These are phyloP conservation scores for Achlya hypogyna DNA, from an alignment of 352 stramenopile genomes.

Conservation along the genomic window DNA sequence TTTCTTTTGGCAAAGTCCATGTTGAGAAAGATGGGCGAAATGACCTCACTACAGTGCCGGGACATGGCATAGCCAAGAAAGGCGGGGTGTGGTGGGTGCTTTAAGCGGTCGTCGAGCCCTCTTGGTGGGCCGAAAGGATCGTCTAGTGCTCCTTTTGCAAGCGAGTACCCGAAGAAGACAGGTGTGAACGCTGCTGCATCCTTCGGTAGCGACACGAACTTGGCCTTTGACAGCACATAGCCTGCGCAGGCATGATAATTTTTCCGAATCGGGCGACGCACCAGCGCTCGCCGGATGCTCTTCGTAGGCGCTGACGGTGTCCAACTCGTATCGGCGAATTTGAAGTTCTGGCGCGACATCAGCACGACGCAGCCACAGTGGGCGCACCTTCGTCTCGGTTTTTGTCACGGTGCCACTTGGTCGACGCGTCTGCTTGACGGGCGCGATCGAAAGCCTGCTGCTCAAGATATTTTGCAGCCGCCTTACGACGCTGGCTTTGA, in stretches of 20 bases:
- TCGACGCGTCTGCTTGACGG: slow-evolving; percentile 4
- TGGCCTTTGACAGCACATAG: slow-evolving; percentile 31
- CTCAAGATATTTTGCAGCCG: slow-evolving; percentile 25
- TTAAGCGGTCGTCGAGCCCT: background rate
- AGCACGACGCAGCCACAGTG: background rate
- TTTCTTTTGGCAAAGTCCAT: slow-evolving; percentile 47
- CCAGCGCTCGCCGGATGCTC: slow-evolving; percentile 38
- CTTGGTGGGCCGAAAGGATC: slow-evolving; percentile 17
- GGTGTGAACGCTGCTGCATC: slow-evolving; percentile 27
- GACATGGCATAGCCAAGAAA: slow-evolving; percentile 47
- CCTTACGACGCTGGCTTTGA: slow-evolving; percentile 33
- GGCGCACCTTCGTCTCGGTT: slow-evolving; percentile 39
- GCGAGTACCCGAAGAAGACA: slow-evolving; percentile 48
- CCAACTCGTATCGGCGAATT: slow-evolving; percentile 47
- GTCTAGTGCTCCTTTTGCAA: slow-evolving; percentile 35
- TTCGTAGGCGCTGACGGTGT: slow-evolving; percentile 43
- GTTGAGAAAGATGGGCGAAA: slow-evolving; percentile 67
- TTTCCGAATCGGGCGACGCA: background rate
- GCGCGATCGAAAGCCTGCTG: slow-evolving; percentile 24
- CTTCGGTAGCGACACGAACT: background rate
- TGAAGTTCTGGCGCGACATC: slow-evolving; percentile 30
- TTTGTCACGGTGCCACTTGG: slow-evolving; percentile 38
- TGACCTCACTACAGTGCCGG: slow-evolving; percentile 28
- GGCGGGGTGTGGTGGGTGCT: slow-evolving; percentile 33
- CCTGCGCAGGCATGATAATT: background rate